Percentiles rank a stretch among this genome's conserved stretches.
phyloP scores from a whole-genome alignment of 352 stramenopile genomes.

The Globisporangium viniferum region DNA sequence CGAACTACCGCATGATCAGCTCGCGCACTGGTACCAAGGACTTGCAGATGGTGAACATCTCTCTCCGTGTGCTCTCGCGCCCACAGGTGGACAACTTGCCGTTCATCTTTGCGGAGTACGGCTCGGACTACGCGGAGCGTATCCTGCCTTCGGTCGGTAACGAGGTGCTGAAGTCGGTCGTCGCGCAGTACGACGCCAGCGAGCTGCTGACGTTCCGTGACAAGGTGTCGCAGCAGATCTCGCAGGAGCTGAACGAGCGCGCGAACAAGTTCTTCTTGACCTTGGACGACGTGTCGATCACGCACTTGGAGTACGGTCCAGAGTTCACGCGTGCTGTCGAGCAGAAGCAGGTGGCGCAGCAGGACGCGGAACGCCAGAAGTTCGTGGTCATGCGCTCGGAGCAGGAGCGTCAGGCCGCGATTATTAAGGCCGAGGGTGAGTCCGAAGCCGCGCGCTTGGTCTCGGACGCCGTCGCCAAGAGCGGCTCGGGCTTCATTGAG shows the following conservation, averaged over 20 bases:
- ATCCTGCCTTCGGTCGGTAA: slow-evolving; percentile 99
- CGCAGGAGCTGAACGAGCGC: slow-evolving; percentile 94
- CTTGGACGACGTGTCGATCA: slow-evolving; percentile 99
- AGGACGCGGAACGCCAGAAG: slow-evolving; percentile 99
- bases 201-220: slow-evolving; percentile 99
- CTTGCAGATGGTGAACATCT: slow-evolving; percentile 99
- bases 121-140: slow-evolving; percentile 97
- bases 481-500: slow-evolving; percentile 98
- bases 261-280: slow-evolving; percentile 97
- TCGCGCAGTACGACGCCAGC: slow-evolving; percentile 99
- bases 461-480: slow-evolving; percentile 97
- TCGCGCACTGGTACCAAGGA: slow-evolving; percentile 98
- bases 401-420: slow-evolving; percentile 93
- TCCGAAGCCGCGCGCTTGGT: slow-evolving; percentile 98
- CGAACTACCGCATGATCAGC: slow-evolving; percentile 96
- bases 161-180: slow-evolving; percentile 93
- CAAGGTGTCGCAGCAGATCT: slow-evolving; percentile 97
- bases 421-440: slow-evolving; percentile 96
- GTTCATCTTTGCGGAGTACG: slow-evolving; percentile 97
- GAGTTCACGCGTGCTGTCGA: slow-evolving; percentile 99
- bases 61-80: slow-evolving; percentile 94
- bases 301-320: slow-evolving; percentile 97
- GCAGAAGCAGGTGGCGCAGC: slow-evolving; percentile 99
- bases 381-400: slow-evolving; percentile 99
- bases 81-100: slow-evolving; percentile 94